A percentile compares a stretch with the other conserved stretches of the same genome.
phyloP scores from a whole-genome alignment of 2,329 filamentous ascomycete species.

The Monosporascus sp. region DNA sequence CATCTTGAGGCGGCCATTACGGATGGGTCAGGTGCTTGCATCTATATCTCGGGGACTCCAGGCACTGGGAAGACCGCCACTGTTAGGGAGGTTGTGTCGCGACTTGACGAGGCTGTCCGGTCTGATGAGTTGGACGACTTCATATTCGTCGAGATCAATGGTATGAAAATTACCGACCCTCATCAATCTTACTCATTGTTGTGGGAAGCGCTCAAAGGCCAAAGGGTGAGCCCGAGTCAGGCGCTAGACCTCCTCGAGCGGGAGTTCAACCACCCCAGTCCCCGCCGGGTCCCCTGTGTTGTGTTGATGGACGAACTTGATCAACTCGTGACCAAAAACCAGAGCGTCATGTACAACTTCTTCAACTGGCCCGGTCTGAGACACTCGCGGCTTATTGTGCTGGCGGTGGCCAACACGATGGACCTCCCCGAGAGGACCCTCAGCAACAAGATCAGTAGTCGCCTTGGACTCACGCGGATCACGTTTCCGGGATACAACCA shows the following conservation, averaged over 20 bases:
- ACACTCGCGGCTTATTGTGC: slow-evolving; percentile 88
- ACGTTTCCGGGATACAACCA: slow-evolving; percentile 97
- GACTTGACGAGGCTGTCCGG: slow-evolving; percentile 80
- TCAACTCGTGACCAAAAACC: slow-evolving; percentile 94
- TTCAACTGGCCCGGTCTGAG: slow-evolving; percentile 97
- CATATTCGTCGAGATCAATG: slow-evolving; percentile 98
- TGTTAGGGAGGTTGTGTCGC: slow-evolving; percentile 87
- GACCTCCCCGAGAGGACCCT: slow-evolving; percentile 92
- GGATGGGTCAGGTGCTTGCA: slow-evolving; percentile 89
- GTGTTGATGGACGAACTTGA: slow-evolving; percentile 98
- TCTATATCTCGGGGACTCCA: slow-evolving; percentile 98
- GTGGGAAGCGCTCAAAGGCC: slow-evolving; percentile 93
- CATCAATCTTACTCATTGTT: slow-evolving; percentile 93
- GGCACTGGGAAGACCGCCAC: slow-evolving; percentile 98
- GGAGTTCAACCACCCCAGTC: slow-evolving; percentile 88
- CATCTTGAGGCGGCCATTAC: slow-evolving; percentile 92
- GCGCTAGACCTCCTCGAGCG: slow-evolving; percentile 85
- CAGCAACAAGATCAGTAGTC: slow-evolving; percentile 96
- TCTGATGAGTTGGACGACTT: slow-evolving; percentile 95
- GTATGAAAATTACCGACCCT: slow-evolving; percentile 98
- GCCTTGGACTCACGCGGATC: slow-evolving; percentile 83
- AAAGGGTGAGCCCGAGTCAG: slow-evolving; percentile 86
- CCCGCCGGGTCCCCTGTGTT: slow-evolving; percentile 87
- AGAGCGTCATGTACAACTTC: slow-evolving; percentile 99
- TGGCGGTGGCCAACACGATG: slow-evolving; percentile 98